Percentiles rank a stretch among this genome's conserved stretches.
Conservation (phyloP, 345 rosid genomes). For the Syzygium aromaticum region DNA sequence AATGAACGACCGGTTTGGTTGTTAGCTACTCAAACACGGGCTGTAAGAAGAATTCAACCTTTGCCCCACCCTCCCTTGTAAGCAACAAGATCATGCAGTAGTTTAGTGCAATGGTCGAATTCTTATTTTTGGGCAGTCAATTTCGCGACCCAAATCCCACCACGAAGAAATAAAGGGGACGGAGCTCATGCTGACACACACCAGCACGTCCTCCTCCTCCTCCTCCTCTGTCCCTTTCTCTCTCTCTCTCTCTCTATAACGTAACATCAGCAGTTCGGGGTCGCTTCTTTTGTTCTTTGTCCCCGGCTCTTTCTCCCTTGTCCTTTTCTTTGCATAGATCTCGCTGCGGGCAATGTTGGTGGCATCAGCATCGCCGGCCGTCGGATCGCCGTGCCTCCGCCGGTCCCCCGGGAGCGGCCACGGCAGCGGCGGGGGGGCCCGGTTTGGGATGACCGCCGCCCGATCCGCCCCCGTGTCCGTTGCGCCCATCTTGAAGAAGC, state of each 20-base stretch:
- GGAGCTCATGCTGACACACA: neutral
- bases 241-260: neutral
- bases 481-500: slow-evolving; percentile 45
- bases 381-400: slow-evolving; percentile 25
- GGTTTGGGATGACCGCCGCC: slow-evolving; percentile 33
- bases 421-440: neutral
- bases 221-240: neutral
- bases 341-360: slow-evolving; percentile 30
- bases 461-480: slow-evolving; percentile 34
- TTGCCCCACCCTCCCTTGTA: neutral
- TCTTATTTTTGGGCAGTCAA: neutral
- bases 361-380: slow-evolving; percentile 16
- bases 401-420: neutral
- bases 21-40: neutral
- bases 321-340: slow-evolving; percentile 6
- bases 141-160: neutral
- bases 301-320: neutral
- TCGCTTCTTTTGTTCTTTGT: neutral
- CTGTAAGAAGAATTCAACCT: neutral
- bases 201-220: neutral
- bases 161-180: neutral
- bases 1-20: slow-evolving; percentile 12
- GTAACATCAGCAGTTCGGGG: neutral
- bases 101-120: neutral
- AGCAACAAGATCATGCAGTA: neutral